Conservation (phyloP, 805 yeast genomes). For the Danielia reshetovae region DNA sequence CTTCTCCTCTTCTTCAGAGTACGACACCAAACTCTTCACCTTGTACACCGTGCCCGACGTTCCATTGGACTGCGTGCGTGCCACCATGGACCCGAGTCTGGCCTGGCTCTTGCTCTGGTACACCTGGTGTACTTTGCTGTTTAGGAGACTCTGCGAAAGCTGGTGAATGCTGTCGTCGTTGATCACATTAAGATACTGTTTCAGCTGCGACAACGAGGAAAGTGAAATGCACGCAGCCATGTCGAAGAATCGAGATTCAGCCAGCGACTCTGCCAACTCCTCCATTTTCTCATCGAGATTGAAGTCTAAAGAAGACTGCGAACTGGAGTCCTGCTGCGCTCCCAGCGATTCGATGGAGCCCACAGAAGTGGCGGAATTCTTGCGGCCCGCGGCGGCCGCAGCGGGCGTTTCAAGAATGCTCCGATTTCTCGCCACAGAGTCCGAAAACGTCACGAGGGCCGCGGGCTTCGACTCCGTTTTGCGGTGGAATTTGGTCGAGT, state of each 20-base stretch:
- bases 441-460: conserved; percentile 12
- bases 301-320: background rate
- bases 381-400: conserved; percentile 5
- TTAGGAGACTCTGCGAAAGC: conserved; percentile 13
- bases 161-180: conserved; percentile 11
- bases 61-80: conserved; percentile 9
- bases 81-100: conserved; percentile 5
- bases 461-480: conserved; percentile 3
- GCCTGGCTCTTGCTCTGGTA: conserved; percentile 18
- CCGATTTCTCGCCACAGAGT: background rate
- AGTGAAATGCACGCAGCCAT: conserved; percentile 25
- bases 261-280: conserved; percentile 3
- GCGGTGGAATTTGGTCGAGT: conserved; percentile 17
- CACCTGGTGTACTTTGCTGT: conserved; percentile 34
- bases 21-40: conserved; percentile 38
- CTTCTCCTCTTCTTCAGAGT: conserved; percentile 30
- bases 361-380: conserved; percentile 12
- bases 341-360: conserved; percentile 16
- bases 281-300: conserved; percentile 3
- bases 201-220: conserved; percentile 25
- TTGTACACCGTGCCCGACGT: conserved; percentile 27
- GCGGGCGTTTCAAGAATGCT: conserved; percentile 4
- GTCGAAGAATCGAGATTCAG: conserved; percentile 16
- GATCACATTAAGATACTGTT: conserved; percentile 20
- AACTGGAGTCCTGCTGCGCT: conserved; percentile 1